These are phyloP conservation scores for Adiantum capillusveneris DNA, from an alignment of 75 land plant species.

Conservation along the genomic window DNA sequence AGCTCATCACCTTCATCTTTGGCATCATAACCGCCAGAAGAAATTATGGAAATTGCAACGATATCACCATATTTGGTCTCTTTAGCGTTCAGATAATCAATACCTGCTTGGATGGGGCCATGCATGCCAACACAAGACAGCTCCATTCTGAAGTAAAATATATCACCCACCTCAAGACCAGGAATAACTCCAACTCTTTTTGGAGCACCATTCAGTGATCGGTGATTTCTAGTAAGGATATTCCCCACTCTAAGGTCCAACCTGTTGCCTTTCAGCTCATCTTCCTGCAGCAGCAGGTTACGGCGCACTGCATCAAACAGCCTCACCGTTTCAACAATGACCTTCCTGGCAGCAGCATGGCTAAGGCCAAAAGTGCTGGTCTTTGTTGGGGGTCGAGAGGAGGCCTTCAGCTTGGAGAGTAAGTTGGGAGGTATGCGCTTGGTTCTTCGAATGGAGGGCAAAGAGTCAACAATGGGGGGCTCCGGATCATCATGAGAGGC, in stretches of 20 bases:
- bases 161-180: conserved; percentile 18
- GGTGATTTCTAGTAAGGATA: too few relatives aligned
- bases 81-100: background rate
- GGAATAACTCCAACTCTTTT: conserved; percentile 9
- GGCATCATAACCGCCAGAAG: conserved; percentile 20
- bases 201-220: background rate
- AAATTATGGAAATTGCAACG: conserved; percentile 10
- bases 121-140: conserved; percentile 9
- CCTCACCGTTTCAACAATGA: conserved; percentile 1
- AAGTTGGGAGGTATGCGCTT: too few relatives aligned
- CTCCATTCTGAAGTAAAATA: conserved; percentile 12
- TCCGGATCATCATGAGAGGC: too few relatives aligned
- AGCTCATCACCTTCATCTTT: conserved; percentile 12
- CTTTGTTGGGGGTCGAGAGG: background rate
- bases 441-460: too few relatives aligned
- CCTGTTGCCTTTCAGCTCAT: conserved; percentile 1
- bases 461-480: too few relatives aligned
- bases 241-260: background rate
- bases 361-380: too few relatives aligned
- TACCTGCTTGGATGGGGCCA: conserved; percentile 8
- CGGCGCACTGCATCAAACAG: conserved; percentile 19
- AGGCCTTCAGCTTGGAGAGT: too few relatives aligned
- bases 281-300: conserved; percentile 9
- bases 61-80: background rate
- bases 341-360: too few relatives aligned